Evolutionary conservation across 2,329 filamentous ascomycete genomes (phyloP), one percentile per base, ranked within the genome.

Genomic region (Pseudocercospora fuligena): DNA sequence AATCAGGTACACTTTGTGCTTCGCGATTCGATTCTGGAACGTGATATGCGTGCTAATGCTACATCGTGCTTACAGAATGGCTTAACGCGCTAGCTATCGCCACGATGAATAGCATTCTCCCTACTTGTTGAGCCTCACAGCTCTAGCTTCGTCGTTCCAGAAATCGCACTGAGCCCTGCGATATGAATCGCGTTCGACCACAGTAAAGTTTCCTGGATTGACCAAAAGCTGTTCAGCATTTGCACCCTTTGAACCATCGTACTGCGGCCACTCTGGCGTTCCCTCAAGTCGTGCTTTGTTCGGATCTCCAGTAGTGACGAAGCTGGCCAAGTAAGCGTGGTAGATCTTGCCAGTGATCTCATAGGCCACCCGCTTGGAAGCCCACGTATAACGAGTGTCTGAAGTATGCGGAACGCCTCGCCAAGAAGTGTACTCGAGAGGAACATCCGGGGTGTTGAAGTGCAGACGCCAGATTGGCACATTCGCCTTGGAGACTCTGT

Each of bases 291-390:
- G 63, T 56, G 73, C 68, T 5, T 69, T 76, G 60, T 79, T 80
- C 5, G 78, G 78, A 58, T 79, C 66, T 1, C 77, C 78, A 27
- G 71, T 74, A 1, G 76, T 73, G 2, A 80, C 70, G 46, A 79
- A 80, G 57, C 75, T 78, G 3, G 77, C 77, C 65, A 74, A 76
- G 40, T 79, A 80, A 6, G 73, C 73, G 60, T 73, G 73, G 59
- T 80, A 79, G 7, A 78, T 68, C 11, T 64, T n/a, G 19, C 63
- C 63, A 11, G 66, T 66, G 3, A 63, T 47, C 19, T 40, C 27
- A n/a, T 57, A 66, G 5, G 66, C 53, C 19, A 65, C 60, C 16
- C 43, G 31, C 63, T 58, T 65, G 25, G 59, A 63, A 3, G 66
- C 63, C 66, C 66, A 68, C 5, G 66, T 68, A 29, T 68, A 68